phyloP scores from a whole-genome alignment of 345 rosid genomes.

The Heritiera fomes region DNA sequence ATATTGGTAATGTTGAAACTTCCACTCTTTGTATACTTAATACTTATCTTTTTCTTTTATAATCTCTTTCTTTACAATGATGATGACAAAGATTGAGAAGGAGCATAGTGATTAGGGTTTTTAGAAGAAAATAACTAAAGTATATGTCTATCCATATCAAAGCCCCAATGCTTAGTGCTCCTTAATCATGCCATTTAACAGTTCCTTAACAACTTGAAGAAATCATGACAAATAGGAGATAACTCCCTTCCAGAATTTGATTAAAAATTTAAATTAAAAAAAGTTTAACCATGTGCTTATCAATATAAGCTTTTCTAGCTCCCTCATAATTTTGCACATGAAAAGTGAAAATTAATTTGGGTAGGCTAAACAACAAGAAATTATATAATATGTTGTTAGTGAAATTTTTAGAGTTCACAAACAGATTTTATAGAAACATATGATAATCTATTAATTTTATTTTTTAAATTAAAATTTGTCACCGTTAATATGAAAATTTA shows the following conservation, averaged over 20 bases:
- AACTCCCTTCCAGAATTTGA: background rate
- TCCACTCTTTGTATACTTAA: no score
- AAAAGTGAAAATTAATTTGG: background rate
- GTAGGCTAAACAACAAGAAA: background rate
- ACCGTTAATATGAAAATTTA: no score
- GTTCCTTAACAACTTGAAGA: background rate
- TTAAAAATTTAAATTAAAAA: background rate
- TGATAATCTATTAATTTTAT: no score
- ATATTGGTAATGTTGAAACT: no score
- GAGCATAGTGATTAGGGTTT: background rate
- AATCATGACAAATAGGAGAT: constrained; percentile 3
- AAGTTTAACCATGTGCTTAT: background rate
- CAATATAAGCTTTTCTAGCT: background rate
- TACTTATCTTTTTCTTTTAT: no score
- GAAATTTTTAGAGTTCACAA: no score
- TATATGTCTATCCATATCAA: background rate
- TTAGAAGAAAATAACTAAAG: background rate
- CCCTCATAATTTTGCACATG: background rate
- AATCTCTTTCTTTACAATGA: no score
- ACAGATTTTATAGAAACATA: no score
- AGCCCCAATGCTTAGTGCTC: background rate
- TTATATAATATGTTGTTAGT: no score
- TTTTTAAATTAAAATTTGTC: no score
- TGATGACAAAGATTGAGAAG: background rate
- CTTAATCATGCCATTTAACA: constrained; percentile 6